Conservation (phyloP, 306 rosid genomes). For the Canavalia gladiata region DNA sequence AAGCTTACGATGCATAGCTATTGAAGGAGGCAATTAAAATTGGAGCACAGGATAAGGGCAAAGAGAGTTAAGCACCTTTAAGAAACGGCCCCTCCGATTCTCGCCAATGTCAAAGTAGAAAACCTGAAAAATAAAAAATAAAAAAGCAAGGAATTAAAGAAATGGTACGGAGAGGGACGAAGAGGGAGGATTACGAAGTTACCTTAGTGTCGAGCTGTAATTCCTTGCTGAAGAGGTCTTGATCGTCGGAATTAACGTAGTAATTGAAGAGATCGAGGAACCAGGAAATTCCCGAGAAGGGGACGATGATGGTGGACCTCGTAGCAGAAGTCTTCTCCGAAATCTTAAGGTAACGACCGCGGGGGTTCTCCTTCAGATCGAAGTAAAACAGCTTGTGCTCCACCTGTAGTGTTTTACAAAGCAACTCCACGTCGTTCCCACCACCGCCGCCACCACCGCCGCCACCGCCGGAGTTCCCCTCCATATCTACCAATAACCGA, state of each 20-base stretch:
- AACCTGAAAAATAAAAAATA: constrained; percentile 56
- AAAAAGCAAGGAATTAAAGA: background rate
- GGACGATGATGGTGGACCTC: constrained; percentile 98
- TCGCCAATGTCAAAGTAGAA: constrained; percentile 99
- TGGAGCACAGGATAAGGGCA: background rate
- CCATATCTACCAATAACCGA: constrained; percentile 54
- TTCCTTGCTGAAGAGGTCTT: constrained; percentile 96
- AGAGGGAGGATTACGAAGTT: background rate
- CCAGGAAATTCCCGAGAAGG: constrained; percentile 96
- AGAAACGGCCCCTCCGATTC: constrained; percentile 98
- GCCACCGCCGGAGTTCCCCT: constrained; percentile 68
- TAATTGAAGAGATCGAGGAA: constrained; percentile 98
- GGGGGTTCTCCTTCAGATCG: constrained; percentile 99
- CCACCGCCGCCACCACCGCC: constrained; percentile 42
- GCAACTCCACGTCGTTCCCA: constrained; percentile 78
- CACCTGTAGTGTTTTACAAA: constrained; percentile 96
- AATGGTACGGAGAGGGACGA: background rate
- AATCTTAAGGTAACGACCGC: constrained; percentile 95
- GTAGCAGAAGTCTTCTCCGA: constrained; percentile 99
- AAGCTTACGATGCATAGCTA: background rate
- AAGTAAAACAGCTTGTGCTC: constrained; percentile 99
- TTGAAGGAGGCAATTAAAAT: background rate
- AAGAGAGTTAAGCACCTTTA: constrained; percentile 67
- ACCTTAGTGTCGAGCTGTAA: constrained; percentile 97
- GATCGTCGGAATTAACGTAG: constrained; percentile 91